Evolutionary conservation across 176 grass and related monocot genomes (phyloP).

Genomic region (Melocanna baccifera): DNA sequence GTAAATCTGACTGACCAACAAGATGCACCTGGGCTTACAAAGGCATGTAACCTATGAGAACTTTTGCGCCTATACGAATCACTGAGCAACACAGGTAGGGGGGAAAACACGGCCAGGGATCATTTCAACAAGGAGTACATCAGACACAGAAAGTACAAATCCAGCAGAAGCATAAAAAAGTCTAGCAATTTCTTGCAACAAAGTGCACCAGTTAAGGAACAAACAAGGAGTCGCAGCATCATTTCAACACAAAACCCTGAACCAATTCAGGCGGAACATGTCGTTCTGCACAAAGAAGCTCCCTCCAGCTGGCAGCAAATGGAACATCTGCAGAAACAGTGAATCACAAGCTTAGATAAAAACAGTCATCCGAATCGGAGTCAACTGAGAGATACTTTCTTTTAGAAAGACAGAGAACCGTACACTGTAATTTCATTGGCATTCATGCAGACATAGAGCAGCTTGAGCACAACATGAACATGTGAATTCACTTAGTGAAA

Average conservation of each 20-base stretch:
- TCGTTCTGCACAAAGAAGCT: constrained; percentile 65
- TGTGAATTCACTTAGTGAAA: background rate
- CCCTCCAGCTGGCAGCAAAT: constrained; percentile 46
- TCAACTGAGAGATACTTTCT: background rate
- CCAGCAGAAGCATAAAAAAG: constrained; percentile 27
- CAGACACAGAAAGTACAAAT: background rate
- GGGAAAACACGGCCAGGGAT: background rate
- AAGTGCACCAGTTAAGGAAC: background rate
- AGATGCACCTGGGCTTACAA: background rate
- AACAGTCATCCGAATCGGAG: background rate
- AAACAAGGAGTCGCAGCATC: constrained; percentile 13
- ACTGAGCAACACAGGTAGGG: background rate
- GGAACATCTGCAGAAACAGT: constrained; percentile 48
- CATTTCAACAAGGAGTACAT: too few species aligned
- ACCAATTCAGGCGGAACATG: constrained; percentile 63
- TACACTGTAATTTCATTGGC: background rate
- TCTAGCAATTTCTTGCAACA: constrained; percentile 36
- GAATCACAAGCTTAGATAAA: background rate
- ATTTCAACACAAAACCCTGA: constrained; percentile 16
- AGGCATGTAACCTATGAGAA: background rate
- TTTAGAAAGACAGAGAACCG: background rate
- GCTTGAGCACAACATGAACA: background rate
- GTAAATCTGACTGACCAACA: background rate
- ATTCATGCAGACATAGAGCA: background rate
- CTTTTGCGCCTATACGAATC: background rate